Evolutionary conservation across 495 filamentous ascomycete species (phyloP), one percentile per base, ranked within the genome.

Genomic region (Penicillium macrosclerotiorum): DNA sequence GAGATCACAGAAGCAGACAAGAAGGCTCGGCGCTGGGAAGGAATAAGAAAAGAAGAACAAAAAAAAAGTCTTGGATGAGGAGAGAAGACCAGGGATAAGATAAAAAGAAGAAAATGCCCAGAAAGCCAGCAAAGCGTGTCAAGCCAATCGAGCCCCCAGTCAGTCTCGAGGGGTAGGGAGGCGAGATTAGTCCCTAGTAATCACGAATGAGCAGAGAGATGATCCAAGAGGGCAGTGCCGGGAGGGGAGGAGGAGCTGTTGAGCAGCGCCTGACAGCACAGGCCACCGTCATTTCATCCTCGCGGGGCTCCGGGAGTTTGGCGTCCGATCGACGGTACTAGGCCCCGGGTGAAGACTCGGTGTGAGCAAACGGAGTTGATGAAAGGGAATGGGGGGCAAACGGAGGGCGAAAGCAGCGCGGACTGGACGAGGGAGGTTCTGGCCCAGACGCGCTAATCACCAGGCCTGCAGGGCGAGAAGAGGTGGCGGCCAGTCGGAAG

Each of bases 91-190:
- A 13, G 17, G 8, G 36, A 38, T 25, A 19, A 38, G 2, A 12
- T n/a, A n/a, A 14, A 38, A 13, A 38, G 8, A 38, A 38, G 36
- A 25, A 16, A 25, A 38, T 38, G 36, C 36, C 36, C 22, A 38
- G 36, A 38, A 24, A 25, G 36, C 20, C 36, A 38, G 36, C 13
- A n/a, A n/a, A n/a, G n/a, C n/a, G n/a, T n/a, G n/a, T n/a, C n/a
- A n/a, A n/a, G n/a, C n/a, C n/a, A n/a, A n/a, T n/a, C n/a, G n/a
- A n/a, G n/a, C n/a, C n/a, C n/a, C n/a, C n/a, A n/a, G n/a, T n/a
- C n/a, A n/a, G n/a, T n/a, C n/a, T n/a, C n/a, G n/a, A n/a, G n/a
- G n/a, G n/a, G n/a, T n/a, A n/a, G n/a, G n/a, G n/a, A n/a, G n/a
- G n/a, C n/a, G n/a, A n/a, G n/a, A n/a, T n/a, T n/a, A n/a, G n/a